Percentiles rank a stretch among this genome's conserved stretches.
Evolutionary conservation across 1,284 basidiomycete species (phyloP).

Genomic region (Exobasidium cylindrosporum): DNA sequence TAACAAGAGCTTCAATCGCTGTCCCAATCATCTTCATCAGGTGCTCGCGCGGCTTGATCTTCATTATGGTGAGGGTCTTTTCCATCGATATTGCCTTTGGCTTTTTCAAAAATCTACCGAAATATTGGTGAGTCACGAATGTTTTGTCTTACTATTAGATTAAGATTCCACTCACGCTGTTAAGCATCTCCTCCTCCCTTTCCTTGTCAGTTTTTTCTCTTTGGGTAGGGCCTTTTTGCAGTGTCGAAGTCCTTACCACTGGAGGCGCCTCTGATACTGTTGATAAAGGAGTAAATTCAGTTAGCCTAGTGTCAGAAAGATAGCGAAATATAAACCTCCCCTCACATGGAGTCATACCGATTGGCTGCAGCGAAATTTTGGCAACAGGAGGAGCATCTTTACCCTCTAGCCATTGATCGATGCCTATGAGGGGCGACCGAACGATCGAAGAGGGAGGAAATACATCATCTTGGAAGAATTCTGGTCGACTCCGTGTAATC

Average conservation of each 20-base stretch:
- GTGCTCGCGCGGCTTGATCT: constrained; percentile 17
- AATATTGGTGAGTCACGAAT: neutral
- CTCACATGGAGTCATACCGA: constrained; percentile 56
- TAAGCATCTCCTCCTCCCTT: constrained; percentile 14
- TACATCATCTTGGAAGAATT: constrained; percentile 61
- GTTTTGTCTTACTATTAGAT: neutral
- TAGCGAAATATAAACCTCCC: too few relatives aligned
- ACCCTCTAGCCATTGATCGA: constrained; percentile 54
- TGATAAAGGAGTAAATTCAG: neutral
- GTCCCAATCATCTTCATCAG: constrained; percentile 18
- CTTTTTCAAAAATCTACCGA: constrained; percentile 14
- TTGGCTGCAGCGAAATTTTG: constrained; percentile 45
- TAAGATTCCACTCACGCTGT: neutral
- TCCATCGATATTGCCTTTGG: constrained; percentile 11
- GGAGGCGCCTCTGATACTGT: constrained; percentile 20
- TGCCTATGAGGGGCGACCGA: constrained; percentile 30
- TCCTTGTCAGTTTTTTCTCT: constrained; percentile 19
- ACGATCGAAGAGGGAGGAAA: constrained; percentile 56
- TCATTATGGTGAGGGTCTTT: constrained; percentile 3
- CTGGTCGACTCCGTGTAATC: constrained; percentile 55
- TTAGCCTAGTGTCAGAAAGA: neutral
- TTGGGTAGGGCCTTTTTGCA: constrained; percentile 18
- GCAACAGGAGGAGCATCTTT: constrained; percentile 18
- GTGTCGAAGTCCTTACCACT: neutral
- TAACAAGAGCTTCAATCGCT: neutral